Conservation (phyloP, 768 basidiomycete genomes). For the Lanmaoa pseudosensibilis region DNA sequence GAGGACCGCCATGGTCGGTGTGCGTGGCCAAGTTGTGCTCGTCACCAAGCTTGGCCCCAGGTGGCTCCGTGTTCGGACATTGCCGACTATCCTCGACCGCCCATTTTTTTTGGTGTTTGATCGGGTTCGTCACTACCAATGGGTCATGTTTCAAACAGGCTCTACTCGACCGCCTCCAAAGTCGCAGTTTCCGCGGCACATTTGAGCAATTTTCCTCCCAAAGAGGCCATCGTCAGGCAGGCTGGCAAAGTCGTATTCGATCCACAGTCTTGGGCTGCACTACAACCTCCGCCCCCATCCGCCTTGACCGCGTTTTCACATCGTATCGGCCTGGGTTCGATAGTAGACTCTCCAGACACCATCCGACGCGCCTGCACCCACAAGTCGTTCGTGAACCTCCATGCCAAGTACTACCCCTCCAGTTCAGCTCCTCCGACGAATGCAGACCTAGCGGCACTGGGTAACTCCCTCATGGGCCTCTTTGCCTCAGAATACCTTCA, state of each 20-base stretch:
- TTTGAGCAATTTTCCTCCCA: slow-evolving; percentile 60
- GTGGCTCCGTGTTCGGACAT: slow-evolving; percentile 18
- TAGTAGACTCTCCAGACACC: slow-evolving; percentile 52
- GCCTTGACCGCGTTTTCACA: slow-evolving; percentile 76
- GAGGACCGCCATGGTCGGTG: slow-evolving; percentile 70
- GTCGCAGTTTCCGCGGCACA: slow-evolving; percentile 56
- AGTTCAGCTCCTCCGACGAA: slow-evolving; percentile 63
- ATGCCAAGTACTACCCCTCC: slow-evolving; percentile 56
- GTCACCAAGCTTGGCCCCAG: neutral
- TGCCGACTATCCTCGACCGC: slow-evolving; percentile 35
- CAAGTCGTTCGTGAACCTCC: slow-evolving; percentile 59
- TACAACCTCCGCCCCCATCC: slow-evolving; percentile 70
- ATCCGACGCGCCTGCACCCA: slow-evolving; percentile 81
- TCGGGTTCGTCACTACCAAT: slow-evolving; percentile 36
- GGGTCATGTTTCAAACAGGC: slow-evolving; percentile 61
- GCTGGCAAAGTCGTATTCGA: slow-evolving; percentile 51
- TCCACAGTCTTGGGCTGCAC: slow-evolving; percentile 64
- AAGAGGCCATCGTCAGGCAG: slow-evolving; percentile 44
- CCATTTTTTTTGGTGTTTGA: slow-evolving; percentile 21
- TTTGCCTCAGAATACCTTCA: slow-evolving; percentile 85
- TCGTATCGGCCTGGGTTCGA: slow-evolving; percentile 65
- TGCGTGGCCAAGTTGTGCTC: slow-evolving; percentile 13
- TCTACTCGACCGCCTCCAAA: slow-evolving; percentile 45
- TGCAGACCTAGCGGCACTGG: slow-evolving; percentile 69
- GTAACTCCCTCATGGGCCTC: slow-evolving; percentile 87